Evolutionary conservation across 2,329 filamentous ascomycete genomes (phyloP).

Genomic region (Alternaria gaisen): DNA sequence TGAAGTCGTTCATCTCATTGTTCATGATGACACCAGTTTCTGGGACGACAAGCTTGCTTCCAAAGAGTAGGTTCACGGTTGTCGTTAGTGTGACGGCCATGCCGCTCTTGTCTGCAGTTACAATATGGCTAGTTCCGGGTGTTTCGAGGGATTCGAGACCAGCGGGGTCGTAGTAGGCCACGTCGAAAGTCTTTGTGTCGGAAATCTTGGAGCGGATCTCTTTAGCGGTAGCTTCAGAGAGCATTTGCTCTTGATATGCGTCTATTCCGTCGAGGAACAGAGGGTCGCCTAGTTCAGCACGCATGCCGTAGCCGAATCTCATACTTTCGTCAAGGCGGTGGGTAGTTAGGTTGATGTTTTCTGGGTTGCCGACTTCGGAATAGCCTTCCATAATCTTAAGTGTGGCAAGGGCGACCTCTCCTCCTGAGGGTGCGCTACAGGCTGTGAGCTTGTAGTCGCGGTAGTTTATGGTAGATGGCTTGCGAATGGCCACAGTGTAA

Average conservation of each 20-base stretch:
- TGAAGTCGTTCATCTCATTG: constrained; percentile 69
- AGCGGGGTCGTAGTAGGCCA: constrained; percentile 76
- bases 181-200: constrained; percentile 74
- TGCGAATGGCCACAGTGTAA: constrained; percentile 73
- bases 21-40: constrained; percentile 82
- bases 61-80: constrained; percentile 88
- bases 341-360: constrained; percentile 71
- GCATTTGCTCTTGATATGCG: constrained; percentile 71
- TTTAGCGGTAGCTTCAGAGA: constrained; percentile 67
- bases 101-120: constrained; percentile 75
- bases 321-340: constrained; percentile 90
- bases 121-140: constrained; percentile 77
- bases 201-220: constrained; percentile 72
- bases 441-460: constrained; percentile 75
- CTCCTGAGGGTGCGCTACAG: constrained; percentile 79
- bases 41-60: constrained; percentile 79
- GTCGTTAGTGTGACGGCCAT: constrained; percentile 84
- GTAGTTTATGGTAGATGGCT: constrained; percentile 63
- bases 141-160: constrained; percentile 72
- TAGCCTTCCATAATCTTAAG: constrained; percentile 88
- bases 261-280: constrained; percentile 71
- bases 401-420: constrained; percentile 75
- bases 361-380: constrained; percentile 65
- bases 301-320: constrained; percentile 82
- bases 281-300: constrained; percentile 84